Conservation (phyloP, 2,329 filamentous ascomycete species). For the Diaporthe citriasiana region DNA sequence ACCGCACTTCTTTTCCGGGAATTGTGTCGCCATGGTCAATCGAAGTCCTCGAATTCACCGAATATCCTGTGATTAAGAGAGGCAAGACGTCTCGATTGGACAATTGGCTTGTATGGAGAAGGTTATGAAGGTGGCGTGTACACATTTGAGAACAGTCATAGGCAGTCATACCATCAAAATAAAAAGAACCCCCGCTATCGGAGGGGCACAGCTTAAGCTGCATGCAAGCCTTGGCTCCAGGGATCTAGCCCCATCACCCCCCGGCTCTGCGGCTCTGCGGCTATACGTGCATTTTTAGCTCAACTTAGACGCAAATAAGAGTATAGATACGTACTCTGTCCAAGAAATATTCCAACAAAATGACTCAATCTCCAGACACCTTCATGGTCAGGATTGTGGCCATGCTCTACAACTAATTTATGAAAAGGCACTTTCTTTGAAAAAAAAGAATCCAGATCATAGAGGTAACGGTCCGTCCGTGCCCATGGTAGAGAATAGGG, state of each 20-base stretch:
- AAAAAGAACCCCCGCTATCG: conserved; percentile 39
- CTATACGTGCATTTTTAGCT: no score
- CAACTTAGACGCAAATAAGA: background rate
- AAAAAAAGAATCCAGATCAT: no score
- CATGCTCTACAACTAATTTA: no score
- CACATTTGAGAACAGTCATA: background rate
- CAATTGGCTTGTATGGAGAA: background rate
- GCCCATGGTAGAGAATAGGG: no score
- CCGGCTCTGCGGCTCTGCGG: conserved; percentile 6
- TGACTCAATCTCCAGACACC: no score
- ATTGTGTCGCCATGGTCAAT: conserved; percentile 53
- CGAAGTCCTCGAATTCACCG: background rate
- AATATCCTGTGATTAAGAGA: background rate
- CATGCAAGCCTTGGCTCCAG: background rate
- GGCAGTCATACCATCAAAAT: conserved; percentile 32
- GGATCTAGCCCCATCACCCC: conserved; percentile 6
- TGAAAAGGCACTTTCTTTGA: no score
- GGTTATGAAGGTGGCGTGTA: background rate
- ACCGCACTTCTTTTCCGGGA: conserved; percentile 73
- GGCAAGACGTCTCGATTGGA: background rate
- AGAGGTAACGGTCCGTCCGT: no score
- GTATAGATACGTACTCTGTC: no score
- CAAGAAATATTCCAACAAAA: no score
- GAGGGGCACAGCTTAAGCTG: conserved; percentile 9
- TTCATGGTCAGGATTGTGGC: no score